Evolutionary conservation across 768 basidiomycete genomes (phyloP), one percentile per base, ranked within the genome.

Genomic region (Tephrocybe sp.): DNA sequence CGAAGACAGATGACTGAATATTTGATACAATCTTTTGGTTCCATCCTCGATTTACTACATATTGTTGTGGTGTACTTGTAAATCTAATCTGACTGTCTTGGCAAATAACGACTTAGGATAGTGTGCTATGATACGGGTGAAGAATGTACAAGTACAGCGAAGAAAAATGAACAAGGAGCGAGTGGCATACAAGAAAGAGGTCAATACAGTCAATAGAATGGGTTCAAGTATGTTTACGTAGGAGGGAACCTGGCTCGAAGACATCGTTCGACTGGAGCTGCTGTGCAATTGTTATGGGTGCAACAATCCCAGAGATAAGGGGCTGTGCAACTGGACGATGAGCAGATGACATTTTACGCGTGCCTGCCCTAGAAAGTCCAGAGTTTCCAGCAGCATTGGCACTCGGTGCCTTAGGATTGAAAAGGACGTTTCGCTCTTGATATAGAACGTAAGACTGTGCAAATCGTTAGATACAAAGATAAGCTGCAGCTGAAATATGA

Each of bases 231-330:
- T 77, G 62, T 57, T 83, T 83, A 33, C 76, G 78, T 35, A 92
- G 69, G 30, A 92, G 76, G 8, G 89, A 90, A 17, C 89, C 89
- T 16, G 86, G 86, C 56, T 85, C 85, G 59, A 92, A 92, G 8
- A 80, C 70, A 50, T 77, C 69, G 35, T 68, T 62, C 41, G 65
- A 64, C 14, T 55, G 60, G 49, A 60, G 56, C 45, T 51, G 69
- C 56, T 45, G 73, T 45, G 34, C 51, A 13, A 58, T 50, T 7
- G 62, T 34, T 44, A 66, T 54, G 16, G 78, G 73, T 19, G 81
- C 67, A 30, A 77, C 63, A 40, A 73, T 66, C 35, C 51, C 51
- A 17, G 70, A 62, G 30, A 74, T 68, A 44, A 58, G 67, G 52
- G 66, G 60, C 52, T 65, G 67, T 5, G 31, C 38, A 11, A 54